These are phyloP conservation scores for Clarireedia paspali DNA, from an alignment of 2,329 filamentous ascomycete species.

Conservation along the genomic window DNA sequence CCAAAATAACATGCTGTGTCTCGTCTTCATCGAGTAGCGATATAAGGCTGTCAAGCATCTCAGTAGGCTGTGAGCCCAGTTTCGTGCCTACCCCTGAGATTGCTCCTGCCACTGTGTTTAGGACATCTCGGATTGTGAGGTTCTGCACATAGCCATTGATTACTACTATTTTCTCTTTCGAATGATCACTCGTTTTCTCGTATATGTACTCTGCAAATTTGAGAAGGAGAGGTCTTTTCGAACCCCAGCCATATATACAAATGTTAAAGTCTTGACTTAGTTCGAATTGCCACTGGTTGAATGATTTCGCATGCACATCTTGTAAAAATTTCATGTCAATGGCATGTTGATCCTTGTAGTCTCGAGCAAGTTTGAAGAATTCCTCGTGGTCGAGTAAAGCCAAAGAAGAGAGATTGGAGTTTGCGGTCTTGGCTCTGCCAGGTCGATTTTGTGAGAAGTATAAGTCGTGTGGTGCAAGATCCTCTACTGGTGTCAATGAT, in stretches of 20 bases:
- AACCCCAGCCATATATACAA: slow-evolving; percentile 88
- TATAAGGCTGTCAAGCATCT: slow-evolving; percentile 61
- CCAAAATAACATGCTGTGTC: slow-evolving; percentile 47
- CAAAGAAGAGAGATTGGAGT: slow-evolving; percentile 71
- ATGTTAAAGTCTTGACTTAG: slow-evolving; percentile 79
- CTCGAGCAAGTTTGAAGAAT: slow-evolving; percentile 65
- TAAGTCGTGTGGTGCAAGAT: slow-evolving; percentile 79
- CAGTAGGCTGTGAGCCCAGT: slow-evolving; percentile 45
- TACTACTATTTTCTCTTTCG: slow-evolving; percentile 57
- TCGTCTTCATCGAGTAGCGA: slow-evolving; percentile 47
- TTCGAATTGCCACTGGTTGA: slow-evolving; percentile 90
- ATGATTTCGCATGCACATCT: slow-evolving; percentile 70
- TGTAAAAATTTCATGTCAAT: slow-evolving; percentile 64
- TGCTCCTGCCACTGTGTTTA: slow-evolving; percentile 60
- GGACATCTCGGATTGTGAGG: slow-evolving; percentile 59
- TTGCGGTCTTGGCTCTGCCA: slow-evolving; percentile 74
- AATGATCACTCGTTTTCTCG: slow-evolving; percentile 29
- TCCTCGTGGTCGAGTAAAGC: slow-evolving; percentile 82
- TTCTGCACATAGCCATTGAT: slow-evolving; percentile 76
- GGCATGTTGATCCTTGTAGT: slow-evolving; percentile 59
- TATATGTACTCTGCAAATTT: slow-evolving; percentile 68
- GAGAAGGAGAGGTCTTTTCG: slow-evolving; percentile 69
- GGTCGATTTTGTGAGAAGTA: slow-evolving; percentile 92
- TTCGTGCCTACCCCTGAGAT: slow-evolving; percentile 38
- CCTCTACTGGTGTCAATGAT: slow-evolving; percentile 52